Base-by-base conservation (phyloP, 2,329 filamentous ascomycete genomes). In the Beauveria brongniartii region DNA sequence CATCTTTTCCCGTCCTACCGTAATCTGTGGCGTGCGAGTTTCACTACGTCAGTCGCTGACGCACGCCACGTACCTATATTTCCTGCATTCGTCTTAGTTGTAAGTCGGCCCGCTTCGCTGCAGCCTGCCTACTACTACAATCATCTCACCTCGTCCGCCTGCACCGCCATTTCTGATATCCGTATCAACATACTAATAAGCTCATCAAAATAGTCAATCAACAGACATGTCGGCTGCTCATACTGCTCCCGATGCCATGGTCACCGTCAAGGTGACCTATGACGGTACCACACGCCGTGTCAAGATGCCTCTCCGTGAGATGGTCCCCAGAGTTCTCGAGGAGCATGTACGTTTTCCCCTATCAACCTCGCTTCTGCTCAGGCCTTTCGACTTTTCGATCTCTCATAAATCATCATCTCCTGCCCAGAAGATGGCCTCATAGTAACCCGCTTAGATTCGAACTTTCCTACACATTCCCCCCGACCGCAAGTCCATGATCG, bases 251-350 rank as follows among this genome's bases (percentile, higher is more conserved):
- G 73, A 75, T 56, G 65, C 69, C 66, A 65, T 70, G 64, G 89
- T 97, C 75, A 91, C 89, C 66, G 80, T 97, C 77, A 97, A 97
- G 80, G 82, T 96, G 71, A 83, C 85, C 69, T 85, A 89, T 70
- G 85, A 92, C 70, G 90, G 90, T 63, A 79, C 77, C 69, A 89
- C 87, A 69, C 87, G 89, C 70, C 89, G 92, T 68, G 90, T 95
- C 79, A 97, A 96, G 82, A 82, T 97, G 65, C 89, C 91, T 61
- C 83, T 97, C 70, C 86, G 87, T 72, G 93, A 97, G 67, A 86
- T 97, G 61, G 85, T 85, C 64, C 85, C 89, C 55, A 80, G 78
- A 65, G 81, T 85, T 52, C 84, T 99, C 44, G 91, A 92, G 68
- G 80, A 85, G 69, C 95, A 93, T 85, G 94, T 97, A 83, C 72